Conservation (phyloP, 2,329 filamentous ascomycete genomes). For the Trichophyton simii region DNA sequence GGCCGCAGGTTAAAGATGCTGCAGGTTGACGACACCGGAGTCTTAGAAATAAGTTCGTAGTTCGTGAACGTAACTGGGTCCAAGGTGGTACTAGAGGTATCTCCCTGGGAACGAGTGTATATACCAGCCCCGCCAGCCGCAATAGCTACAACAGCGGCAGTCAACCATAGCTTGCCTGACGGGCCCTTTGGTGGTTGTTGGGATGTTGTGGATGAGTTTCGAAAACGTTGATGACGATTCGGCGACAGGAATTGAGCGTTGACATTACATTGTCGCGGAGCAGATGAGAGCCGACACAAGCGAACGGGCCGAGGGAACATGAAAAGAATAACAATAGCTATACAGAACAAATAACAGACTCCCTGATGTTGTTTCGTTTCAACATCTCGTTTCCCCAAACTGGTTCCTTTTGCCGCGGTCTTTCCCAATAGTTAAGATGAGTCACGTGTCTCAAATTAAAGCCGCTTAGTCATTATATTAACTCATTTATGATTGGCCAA, state of each 20-base stretch:
- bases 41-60: conserved; percentile 31
- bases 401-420: background rate
- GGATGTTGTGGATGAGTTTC: background rate
- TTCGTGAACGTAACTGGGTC: conserved; percentile 30
- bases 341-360: background rate
- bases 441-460: background rate
- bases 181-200: conserved; percentile 12
- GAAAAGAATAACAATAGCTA: background rate
- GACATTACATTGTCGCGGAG: background rate
- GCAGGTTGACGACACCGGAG: conserved; percentile 35
- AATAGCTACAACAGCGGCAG: conserved; percentile 23
- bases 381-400: background rate
- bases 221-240: background rate
- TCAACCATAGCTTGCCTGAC: conserved; percentile 23
- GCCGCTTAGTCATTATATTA: background rate
- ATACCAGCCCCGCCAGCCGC: conserved; percentile 27
- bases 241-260: background rate
- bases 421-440: background rate
- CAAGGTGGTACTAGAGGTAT: conserved; percentile 18
- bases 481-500: background rate
- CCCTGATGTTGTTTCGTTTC: background rate
- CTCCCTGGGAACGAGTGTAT: conserved; percentile 23
- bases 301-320: background rate
- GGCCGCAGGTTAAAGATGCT: conserved; percentile 34
- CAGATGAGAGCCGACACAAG: background rate